Evolutionary conservation across 352 stramenopile species (phyloP), one percentile per base, ranked within the genome.

Genomic region (Poterioochromonas sp.): DNA sequence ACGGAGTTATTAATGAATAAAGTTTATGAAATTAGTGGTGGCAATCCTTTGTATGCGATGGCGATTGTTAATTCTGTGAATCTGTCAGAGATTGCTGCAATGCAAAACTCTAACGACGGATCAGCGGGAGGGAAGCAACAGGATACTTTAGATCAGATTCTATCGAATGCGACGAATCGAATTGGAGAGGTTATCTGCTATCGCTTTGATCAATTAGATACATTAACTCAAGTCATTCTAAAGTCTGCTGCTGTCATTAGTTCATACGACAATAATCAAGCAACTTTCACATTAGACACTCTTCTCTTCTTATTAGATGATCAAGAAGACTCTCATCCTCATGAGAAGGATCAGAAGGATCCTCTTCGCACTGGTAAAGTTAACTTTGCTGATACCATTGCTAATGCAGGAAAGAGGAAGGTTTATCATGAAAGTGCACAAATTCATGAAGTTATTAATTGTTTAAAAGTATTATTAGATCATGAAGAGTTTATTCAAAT

Each of bases 141-240:
- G 12, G 29, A 15, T 32, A 29, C 29, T 15, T 8, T 35, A 39
- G 58, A 68, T 15, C 29, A 37, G 58, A 35, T 12, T 18, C 12
- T 68, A 5, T 5, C 12, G 12, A 26, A 15, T 32, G 34, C 58
- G 12, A 58, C 12, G 11, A 76, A 58, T 43, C 69, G 69, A n/a
- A 76, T 76, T 29, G 69, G 69, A 63, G 69, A 76, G 39, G 40
- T 76, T 3, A 76, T 76, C 32, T 76, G 69, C 39, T 68, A 76
- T 43, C 43, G 69, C 43, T 76, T 76, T 35, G 69, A 76, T 60
- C 69, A 76, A 35, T 60, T 76, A n/a, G 40, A 53, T 5, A n/a
- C 11, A 12, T 5, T n/a, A 20, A 40, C 1, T 40, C 69, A 76
- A 43, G 8, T 64, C 2, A 37, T 76, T 2, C 39, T 76, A 12